Percentiles rank a stretch among this genome's conserved stretches.
These are phyloP conservation scores for Euphrasia confusa DNA, from an alignment of 257 asterid genomes.

Conservation along the genomic window DNA sequence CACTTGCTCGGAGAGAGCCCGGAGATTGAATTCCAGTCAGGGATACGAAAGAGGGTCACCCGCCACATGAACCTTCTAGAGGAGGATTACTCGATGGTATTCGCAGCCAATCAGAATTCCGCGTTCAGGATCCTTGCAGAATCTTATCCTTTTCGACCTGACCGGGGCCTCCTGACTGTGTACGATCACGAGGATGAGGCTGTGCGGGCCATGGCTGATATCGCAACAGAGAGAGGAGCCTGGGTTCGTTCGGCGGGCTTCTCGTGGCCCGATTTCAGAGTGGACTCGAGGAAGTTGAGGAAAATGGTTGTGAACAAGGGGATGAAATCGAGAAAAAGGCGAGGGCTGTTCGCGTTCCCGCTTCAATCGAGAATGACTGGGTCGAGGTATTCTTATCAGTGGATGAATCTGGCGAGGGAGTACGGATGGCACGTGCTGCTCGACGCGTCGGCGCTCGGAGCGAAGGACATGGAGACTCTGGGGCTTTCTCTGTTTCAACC, in stretches of 20 bases:
- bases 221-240: constrained; percentile 42
- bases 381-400: constrained; percentile 56
- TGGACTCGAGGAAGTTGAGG: constrained; percentile 47
- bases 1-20: constrained; percentile 33
- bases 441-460: constrained; percentile 73
- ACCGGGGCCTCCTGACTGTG: constrained; percentile 42
- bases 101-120: constrained; percentile 68
- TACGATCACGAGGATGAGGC: constrained; percentile 70
- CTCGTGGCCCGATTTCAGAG: constrained; percentile 64
- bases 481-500: constrained; percentile 78
- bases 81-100: constrained; percentile 60
- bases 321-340: constrained; percentile 26
- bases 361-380: constrained; percentile 75
- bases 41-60: constrained; percentile 46
- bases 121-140: constrained; percentile 66
- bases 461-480: constrained; percentile 84
- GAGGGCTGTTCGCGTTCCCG: constrained; percentile 69
- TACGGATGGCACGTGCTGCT: constrained; percentile 82
- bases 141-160: constrained; percentile 55
- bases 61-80: constrained; percentile 60
- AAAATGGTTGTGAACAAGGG: constrained; percentile 37
- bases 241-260: constrained; percentile 48
- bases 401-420: constrained; percentile 80
- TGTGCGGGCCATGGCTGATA: constrained; percentile 40
- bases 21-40: constrained; percentile 43